Evolutionary conservation across 169 alveolate species (phyloP).

Genomic region (Plasmodium malariae): DNA sequence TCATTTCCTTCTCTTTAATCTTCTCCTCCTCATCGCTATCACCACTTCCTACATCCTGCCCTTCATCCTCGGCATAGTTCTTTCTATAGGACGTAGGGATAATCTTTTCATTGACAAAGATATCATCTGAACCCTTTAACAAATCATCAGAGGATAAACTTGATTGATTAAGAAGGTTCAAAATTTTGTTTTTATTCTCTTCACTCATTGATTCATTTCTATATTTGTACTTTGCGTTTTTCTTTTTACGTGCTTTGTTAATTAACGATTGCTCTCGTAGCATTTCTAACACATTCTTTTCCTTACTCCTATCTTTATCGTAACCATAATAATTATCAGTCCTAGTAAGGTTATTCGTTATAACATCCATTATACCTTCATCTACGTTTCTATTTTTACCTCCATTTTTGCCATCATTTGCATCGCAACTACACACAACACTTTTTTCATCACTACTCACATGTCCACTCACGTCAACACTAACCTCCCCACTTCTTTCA

Average conservation of each 20-base stretch:
- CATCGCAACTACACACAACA: not conserved
- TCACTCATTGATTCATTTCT: constrained; percentile 19
- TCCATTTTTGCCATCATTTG: not conserved
- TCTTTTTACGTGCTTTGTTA: constrained; percentile 37
- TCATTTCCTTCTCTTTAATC: not conserved
- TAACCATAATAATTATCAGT: not conserved
- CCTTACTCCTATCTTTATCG: not conserved
- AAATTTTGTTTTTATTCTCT: constrained; percentile 39
- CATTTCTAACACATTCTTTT: constrained; percentile 32
- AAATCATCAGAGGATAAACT: not conserved
- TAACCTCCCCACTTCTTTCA: too few species aligned
- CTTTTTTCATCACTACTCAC: not conserved
- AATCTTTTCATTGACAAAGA: constrained; percentile 1
- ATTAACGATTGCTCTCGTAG: constrained; percentile 12
- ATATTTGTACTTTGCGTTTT: constrained; percentile 24
- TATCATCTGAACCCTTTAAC: constrained; percentile 2
- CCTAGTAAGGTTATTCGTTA: not conserved
- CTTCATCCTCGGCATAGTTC: not conserved
- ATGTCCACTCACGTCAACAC: too few species aligned
- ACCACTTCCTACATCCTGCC: not conserved
- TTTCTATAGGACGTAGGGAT: constrained; percentile 29
- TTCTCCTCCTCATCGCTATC: not conserved
- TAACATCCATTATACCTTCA: not conserved
- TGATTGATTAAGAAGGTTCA: constrained; percentile 1
- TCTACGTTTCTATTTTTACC: not conserved